Percentiles rank a stretch among this genome's conserved stretches.
Conservation (phyloP, 2,329 filamentous ascomycete genomes). For the Scedosporium dehoogii region DNA sequence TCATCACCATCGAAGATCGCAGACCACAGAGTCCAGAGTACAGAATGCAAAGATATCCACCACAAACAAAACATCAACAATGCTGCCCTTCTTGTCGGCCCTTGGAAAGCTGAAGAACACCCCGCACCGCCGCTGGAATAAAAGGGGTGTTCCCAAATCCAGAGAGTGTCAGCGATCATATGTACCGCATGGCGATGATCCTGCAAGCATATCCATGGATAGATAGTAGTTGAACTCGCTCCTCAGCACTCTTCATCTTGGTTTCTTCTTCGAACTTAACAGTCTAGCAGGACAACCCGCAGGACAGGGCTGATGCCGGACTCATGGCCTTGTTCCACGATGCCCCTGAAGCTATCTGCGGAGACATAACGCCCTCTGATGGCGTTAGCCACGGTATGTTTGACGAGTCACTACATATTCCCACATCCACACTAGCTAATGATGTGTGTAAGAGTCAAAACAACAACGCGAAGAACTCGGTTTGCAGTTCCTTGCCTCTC, state of each 20-base stretch:
- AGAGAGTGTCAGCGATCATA: constrained; percentile 8
- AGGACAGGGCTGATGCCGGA: not conserved
- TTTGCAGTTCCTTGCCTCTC: not conserved
- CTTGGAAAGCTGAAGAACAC: constrained; percentile 5
- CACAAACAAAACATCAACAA: not conserved
- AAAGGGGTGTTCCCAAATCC: not conserved
- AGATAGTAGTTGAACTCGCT: not conserved
- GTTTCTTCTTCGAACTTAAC: not conserved
- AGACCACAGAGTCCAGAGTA: no score
- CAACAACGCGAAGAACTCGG: constrained; percentile 1
- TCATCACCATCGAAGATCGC: no score
- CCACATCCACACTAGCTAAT: not conserved
- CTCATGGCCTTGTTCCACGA: not conserved
- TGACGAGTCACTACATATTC: not conserved
- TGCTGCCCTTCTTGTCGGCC: constrained; percentile 2
- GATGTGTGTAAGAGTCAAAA: constrained; percentile 1
- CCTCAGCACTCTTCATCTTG: not conserved
- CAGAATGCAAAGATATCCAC: no score
- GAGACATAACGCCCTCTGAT: not conserved
- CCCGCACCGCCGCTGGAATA: not conserved
- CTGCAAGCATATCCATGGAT: not conserved
- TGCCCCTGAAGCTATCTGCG: not conserved
- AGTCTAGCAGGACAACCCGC: not conserved
- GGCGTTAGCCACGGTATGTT: constrained; percentile 1
- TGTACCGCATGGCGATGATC: constrained; percentile 7